Conservation (phyloP, 805 yeast species). For the Kluyveromyces siamensis region DNA sequence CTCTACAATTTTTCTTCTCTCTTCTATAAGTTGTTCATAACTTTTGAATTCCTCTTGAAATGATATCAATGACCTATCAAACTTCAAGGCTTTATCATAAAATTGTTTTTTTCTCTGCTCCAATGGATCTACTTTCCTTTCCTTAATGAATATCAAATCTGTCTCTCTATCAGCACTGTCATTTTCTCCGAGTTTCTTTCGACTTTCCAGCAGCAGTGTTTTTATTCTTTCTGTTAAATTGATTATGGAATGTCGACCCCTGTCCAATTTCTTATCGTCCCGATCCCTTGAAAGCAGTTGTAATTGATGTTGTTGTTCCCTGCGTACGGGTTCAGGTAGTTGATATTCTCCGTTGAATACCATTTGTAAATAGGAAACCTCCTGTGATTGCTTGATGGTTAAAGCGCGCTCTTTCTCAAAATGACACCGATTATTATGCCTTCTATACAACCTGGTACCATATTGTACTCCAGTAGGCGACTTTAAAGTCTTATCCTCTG, state of each 20-base stretch:
- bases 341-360: conserved; percentile 30
- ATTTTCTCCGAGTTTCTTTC: background rate
- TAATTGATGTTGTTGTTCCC: conserved; percentile 20
- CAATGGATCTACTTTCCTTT: conserved; percentile 19
- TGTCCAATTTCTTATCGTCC: conserved; percentile 1
- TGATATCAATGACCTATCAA: conserved; percentile 21
- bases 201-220: conserved; percentile 12
- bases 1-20: conserved; percentile 32
- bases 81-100: conserved; percentile 12
- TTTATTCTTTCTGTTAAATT: conserved; percentile 24
- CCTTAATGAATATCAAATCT: conserved; percentile 23
- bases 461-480: conserved; percentile 18
- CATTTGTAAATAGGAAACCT: conserved; percentile 23
- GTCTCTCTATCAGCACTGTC: conserved; percentile 8
- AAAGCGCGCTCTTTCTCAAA: conserved; percentile 5
- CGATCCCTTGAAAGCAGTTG: conserved; percentile 16
- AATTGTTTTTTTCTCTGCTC: conserved; percentile 8
- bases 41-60: conserved; percentile 33
- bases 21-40: conserved; percentile 37
- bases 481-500: conserved; percentile 23
- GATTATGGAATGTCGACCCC: conserved; percentile 10
- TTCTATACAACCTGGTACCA: conserved; percentile 30
- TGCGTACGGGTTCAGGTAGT: conserved; percentile 23
- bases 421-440: conserved; percentile 7
- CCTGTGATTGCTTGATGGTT: conserved; percentile 16